Conservation (phyloP, 495 filamentous ascomycete species). For the Paragyromitra xinjiangensis region DNA sequence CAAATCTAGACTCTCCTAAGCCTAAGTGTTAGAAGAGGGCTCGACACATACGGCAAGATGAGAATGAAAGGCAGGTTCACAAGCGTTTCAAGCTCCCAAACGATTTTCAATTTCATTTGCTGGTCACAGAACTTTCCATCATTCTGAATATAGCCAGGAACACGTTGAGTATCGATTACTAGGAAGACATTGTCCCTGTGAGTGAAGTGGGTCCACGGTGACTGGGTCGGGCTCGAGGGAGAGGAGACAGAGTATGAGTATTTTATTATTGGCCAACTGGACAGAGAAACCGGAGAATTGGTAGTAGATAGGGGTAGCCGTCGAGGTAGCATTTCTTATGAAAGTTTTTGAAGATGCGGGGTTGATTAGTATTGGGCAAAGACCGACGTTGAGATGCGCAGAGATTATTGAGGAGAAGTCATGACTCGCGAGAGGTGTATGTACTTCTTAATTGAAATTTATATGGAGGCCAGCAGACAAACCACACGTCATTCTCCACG, state of each 20-base stretch:
- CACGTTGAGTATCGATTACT: conserved; percentile 55
- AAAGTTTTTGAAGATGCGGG: background rate
- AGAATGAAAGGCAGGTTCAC: conserved; percentile 51
- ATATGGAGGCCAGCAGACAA: background rate
- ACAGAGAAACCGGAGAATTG: conserved; percentile 48
- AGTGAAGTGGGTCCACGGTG: conserved; percentile 58
- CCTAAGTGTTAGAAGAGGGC: conserved; percentile 5
- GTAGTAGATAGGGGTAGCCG: background rate
- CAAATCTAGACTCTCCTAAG: conserved; percentile 52
- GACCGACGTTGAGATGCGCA: background rate
- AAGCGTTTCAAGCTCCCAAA: conserved; percentile 59
- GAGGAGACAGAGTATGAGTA: conserved; percentile 57
- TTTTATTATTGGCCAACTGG: conserved; percentile 56
- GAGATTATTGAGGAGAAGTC: background rate
- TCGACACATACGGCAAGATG: background rate
- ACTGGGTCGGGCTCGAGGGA: conserved; percentile 44
- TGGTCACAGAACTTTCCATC: conserved; percentile 33
- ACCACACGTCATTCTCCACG: background rate
- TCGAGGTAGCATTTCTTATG: conserved; percentile 22
- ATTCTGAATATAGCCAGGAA: conserved; percentile 44
- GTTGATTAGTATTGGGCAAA: background rate
- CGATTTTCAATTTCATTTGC: conserved; percentile 58
- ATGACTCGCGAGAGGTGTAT: background rate
- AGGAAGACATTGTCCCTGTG: conserved; percentile 60
- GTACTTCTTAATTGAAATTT: background rate